Percentiles rank a stretch among this genome's conserved stretches.
Evolutionary conservation across 768 basidiomycete species (phyloP).

Genomic region (Pilatotrama ljubarskyi): DNA sequence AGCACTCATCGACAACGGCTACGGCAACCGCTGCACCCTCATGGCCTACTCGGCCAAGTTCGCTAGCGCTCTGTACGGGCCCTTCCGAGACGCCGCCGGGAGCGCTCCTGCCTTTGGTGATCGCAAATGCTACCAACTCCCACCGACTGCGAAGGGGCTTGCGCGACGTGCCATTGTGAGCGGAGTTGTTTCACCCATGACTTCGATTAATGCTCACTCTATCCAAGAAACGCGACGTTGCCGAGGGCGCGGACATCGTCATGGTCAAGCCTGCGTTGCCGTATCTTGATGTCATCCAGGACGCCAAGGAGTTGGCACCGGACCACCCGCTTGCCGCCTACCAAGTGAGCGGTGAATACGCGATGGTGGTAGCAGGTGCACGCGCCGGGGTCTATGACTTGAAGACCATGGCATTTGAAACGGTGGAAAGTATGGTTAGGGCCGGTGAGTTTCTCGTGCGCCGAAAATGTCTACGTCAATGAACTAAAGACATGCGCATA

Average conservation of each 20-base stretch:
- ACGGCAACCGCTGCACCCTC: constrained; percentile 85
- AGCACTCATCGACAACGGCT: constrained; percentile 76
- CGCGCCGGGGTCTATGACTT: constrained; percentile 91
- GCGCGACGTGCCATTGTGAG: constrained; percentile 91
- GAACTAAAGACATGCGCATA: background rate
- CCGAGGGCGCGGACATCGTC: constrained; percentile 95
- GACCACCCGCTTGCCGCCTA: constrained; percentile 96
- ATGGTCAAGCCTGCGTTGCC: constrained; percentile 98
- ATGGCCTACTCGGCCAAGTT: constrained; percentile 99
- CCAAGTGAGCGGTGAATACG: constrained; percentile 96
- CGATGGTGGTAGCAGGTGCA: constrained; percentile 96
- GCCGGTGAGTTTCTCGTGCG: constrained; percentile 61
- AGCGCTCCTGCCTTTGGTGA: constrained; percentile 94
- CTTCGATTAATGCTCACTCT: background rate
- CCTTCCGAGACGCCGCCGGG: constrained; percentile 99
- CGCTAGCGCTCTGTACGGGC: constrained; percentile 92
- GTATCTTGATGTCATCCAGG: constrained; percentile 94
- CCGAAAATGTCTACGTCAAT: background rate
- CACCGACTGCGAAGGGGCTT: constrained; percentile 83
- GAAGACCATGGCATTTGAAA: constrained; percentile 93
- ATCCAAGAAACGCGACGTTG: constrained; percentile 76
- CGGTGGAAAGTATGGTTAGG: constrained; percentile 85
- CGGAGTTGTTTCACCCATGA: constrained; percentile 16
- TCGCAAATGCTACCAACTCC: constrained; percentile 98
- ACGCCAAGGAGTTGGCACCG: constrained; percentile 76